Base-by-base conservation (phyloP, 2,329 filamentous ascomycete genomes). In the Huntiella abstrusa region DNA sequence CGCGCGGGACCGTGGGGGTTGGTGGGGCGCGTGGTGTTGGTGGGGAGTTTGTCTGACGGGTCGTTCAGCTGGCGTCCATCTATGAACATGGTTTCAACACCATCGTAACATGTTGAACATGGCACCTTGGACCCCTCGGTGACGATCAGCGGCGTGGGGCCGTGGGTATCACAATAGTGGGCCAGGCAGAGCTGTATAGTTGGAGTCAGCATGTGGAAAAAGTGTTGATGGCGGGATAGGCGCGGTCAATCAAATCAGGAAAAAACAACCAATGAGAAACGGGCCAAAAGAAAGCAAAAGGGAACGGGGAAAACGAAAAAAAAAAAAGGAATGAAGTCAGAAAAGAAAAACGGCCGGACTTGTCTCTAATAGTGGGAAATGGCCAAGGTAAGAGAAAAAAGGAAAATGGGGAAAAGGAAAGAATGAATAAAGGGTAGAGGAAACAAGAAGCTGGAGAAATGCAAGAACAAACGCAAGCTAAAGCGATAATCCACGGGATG, bases 141-240 rank as follows among this genome's bases (percentile, higher is more conserved):
- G 55, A 80, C 76, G 71, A 81, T 78, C 49, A 81, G 60, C 43
- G 76, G 76, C 41, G 76, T 80, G 42, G 77, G 77, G 51, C 77
- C 77, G 61, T 81, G 77, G 52, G 73, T 67, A 59, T 81, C 77
- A 66, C 77, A 81, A 57, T 80, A 80, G 59, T 80, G 76, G 55
- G 77, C 77, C 54, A 81, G 67, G 58, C 75, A 79, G 57, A 80
- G 63, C 76, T 80, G 70, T 49, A 74, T 41, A 39, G 49, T 16
- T 48, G 41, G 49, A 22, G 53, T 52, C 44, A 52, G 47, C 47
- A 45, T 45, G 35, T 28, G 22, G 38, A 33, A 34, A 17, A 11
- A 13, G 28, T 34, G 11, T 8, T 10, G 11, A 40, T 28, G 8
- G 17, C 12, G 16, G 13, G 10, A 4, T 12, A 41, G 28, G 37